Evolutionary conservation across 305 asterid genomes (phyloP), one percentile per base, ranked within the genome.

Genomic region (Plantago coronopus): DNA sequence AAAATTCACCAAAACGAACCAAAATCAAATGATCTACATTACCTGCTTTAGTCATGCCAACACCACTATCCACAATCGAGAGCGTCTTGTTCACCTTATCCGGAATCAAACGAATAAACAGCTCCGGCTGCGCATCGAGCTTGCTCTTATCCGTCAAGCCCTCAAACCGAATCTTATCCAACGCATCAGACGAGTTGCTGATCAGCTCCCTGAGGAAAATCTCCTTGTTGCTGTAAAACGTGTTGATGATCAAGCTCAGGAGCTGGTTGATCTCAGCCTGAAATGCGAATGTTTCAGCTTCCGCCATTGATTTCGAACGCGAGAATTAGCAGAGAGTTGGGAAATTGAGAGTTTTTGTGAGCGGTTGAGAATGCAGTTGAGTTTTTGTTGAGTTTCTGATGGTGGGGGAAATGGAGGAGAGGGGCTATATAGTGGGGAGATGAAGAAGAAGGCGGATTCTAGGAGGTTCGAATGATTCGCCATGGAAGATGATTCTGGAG

Each of bases 121-220:
- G 56, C 75, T 85, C 94, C 22, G 94, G 89, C 67, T 85, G 94
- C 1, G 81, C 82, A 55, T 85, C 89, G 23, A 84, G 88, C 70
- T 78, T 84, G 74, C 80, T 81, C 83, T 84, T 84, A 22, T 84
- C 93, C 4, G 88, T 84, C 78, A 81, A 69, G 25, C 88, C 63
- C 74, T 81, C 85, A 43, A 79, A 82, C 10, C 89, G 69, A 38
- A 82, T 82, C 74, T 82, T 79, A 44, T 81, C 88, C 79, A 84
- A 49, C 4, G 88, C 91, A 57, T 84, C 91, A 7, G 88, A 84
- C 4, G 88, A 8, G 64, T 84, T 84, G 75, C 91, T 84, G 44
- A 84, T 81, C 49, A 84, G 25, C 46, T 81, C 91, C 19, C 91
- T 68, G 15, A 84, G 80, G 64, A 84, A 84, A 51, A 84, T 84